phyloP scores from a whole-genome alignment of 129 eudicot species.

The Arctium lappa region DNA sequence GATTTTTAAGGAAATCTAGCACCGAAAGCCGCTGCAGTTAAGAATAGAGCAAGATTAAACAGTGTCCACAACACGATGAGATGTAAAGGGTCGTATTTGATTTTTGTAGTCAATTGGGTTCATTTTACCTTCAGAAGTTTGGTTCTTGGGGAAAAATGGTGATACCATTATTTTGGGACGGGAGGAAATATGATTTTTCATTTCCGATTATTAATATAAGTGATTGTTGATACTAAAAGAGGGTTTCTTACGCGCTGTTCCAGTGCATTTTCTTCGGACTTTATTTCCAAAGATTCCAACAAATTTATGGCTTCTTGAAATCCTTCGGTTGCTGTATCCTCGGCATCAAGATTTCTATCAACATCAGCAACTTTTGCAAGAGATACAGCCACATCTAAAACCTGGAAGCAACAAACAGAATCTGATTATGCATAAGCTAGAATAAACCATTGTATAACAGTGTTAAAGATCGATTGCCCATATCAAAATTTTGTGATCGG shows the following conservation, averaged over 20 bases:
- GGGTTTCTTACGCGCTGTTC: slow-evolving; percentile 70
- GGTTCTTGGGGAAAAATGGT: neutral
- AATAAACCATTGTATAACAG: neutral
- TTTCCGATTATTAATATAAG: neutral
- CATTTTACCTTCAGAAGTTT: neutral
- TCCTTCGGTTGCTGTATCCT: slow-evolving; percentile 60
- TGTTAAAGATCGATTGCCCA: neutral
- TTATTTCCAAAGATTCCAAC: slow-evolving; percentile 53
- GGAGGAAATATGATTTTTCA: neutral
- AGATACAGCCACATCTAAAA: slow-evolving; percentile 81
- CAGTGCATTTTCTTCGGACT: slow-evolving; percentile 53
- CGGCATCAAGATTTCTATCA: slow-evolving; percentile 79
- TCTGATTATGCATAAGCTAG: neutral
- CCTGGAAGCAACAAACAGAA: slow-evolving; percentile 36
- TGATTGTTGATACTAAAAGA: neutral
- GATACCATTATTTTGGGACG: neutral
- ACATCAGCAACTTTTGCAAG: slow-evolving; percentile 97
- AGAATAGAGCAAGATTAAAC: neutral
- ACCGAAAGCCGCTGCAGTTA: slow-evolving; percentile 77
- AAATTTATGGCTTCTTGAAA: slow-evolving; percentile 76
- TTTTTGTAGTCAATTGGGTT: neutral
- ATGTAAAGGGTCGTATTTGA: neutral
- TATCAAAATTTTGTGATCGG: neutral
- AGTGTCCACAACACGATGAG: neutral
- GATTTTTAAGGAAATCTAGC: slow-evolving; percentile 74